Evolutionary conservation across 257 asterid genomes (phyloP).

Genomic region (Plectranthus barbatus): DNA sequence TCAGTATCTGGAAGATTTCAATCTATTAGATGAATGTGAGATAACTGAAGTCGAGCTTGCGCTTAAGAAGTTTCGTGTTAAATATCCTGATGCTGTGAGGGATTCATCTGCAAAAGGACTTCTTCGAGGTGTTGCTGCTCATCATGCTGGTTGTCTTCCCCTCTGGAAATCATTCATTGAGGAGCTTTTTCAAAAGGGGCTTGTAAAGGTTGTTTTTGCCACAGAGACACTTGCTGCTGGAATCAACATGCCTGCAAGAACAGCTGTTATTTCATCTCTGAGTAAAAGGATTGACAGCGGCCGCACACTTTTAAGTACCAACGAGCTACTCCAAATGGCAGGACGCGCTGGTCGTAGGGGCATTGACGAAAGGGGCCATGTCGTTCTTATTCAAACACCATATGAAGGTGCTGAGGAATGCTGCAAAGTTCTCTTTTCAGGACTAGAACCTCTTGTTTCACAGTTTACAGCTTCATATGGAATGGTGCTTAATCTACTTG

Average conservation of each 20-base stretch:
- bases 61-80: conserved; percentile 64
- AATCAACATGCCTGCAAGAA: conserved; percentile 98
- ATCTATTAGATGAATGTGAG: conserved; percentile 78
- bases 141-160: conserved; percentile 99
- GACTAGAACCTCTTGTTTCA: conserved; percentile 90
- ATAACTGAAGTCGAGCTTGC: conserved; percentile 86
- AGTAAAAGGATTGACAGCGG: conserved; percentile 92
- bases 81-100: conserved; percentile 92
- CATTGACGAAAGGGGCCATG: conserved; percentile 87
- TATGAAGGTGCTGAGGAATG: conserved; percentile 92
- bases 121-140: conserved; percentile 94
- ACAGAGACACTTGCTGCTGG: conserved; percentile 99
- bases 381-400: conserved; percentile 83
- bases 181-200: conserved; percentile 86
- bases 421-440: conserved; percentile 92
- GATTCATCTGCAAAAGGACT: conserved; percentile 85
- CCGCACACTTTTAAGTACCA: conserved; percentile 64
- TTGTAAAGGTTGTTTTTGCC: conserved; percentile 94
- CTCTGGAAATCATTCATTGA: conserved; percentile 95
- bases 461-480: conserved; percentile 98
- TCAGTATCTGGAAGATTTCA: conserved; percentile 72
- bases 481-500: conserved; percentile 97
- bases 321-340: conserved; percentile 96
- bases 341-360: conserved; percentile 99
- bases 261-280: conserved; percentile 91